These are phyloP conservation scores for Erythrobasidium hasegawianum DNA, from an alignment of 1,284 basidiomycete species.

Conservation along the genomic window DNA sequence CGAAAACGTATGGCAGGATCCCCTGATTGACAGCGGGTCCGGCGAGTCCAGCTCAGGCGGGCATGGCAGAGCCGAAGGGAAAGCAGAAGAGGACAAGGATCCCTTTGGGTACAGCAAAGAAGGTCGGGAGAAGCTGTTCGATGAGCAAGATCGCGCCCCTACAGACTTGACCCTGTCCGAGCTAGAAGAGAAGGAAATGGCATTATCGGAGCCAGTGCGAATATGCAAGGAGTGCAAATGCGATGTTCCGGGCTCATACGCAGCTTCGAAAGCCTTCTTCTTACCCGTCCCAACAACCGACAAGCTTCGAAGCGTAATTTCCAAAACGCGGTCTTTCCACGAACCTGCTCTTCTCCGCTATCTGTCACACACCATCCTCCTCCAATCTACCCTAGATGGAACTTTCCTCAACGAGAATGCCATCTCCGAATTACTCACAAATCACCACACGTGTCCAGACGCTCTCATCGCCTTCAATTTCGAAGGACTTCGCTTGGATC, in stretches of 20 bases:
- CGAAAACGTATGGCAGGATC: neutral
- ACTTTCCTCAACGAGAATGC: slow-evolving; percentile 24
- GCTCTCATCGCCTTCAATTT: slow-evolving; percentile 32
- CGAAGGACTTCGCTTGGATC: slow-evolving; percentile 17
- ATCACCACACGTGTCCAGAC: slow-evolving; percentile 34
- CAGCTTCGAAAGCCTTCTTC: slow-evolving; percentile 9
- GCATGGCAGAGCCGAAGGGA: neutral
- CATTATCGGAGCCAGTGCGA: neutral
- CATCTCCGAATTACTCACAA: slow-evolving; percentile 24
- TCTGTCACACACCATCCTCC: slow-evolving; percentile 22
- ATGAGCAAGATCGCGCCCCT: neutral
- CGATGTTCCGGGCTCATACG: slow-evolving; percentile 10
- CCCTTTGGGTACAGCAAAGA: slow-evolving; percentile 2
- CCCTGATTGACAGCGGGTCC: neutral
- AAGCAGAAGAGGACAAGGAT: slow-evolving; percentile 4
- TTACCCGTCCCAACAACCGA: neutral
- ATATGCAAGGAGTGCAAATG: neutral
- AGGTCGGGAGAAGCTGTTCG: neutral
- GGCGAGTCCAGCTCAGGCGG: neutral
- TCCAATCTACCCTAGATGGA: slow-evolving; percentile 19
- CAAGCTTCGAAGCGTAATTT: neutral
- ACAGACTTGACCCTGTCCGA: neutral
- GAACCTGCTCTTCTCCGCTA: slow-evolving; percentile 16
- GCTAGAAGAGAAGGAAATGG: neutral
- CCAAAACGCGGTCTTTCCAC: slow-evolving; percentile 13